phyloP scores from a whole-genome alignment of 192 early-diverging fungal genomes.

The Linnemannia zychae region DNA sequence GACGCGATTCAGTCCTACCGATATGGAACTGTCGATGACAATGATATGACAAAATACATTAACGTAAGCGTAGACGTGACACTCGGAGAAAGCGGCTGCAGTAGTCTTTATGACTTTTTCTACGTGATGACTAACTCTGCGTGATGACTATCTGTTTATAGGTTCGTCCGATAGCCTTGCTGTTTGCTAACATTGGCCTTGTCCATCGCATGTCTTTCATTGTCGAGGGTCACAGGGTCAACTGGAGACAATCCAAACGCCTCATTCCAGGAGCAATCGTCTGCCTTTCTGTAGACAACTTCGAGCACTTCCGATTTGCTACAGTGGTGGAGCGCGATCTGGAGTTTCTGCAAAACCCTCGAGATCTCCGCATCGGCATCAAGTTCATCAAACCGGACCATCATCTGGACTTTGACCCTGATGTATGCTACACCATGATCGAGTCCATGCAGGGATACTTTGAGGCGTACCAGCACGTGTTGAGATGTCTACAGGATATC shows the following conservation, averaged over 20 bases:
- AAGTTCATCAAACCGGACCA: conserved; percentile 34
- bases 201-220: conserved; percentile 65
- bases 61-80: conserved; percentile 18
- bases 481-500: conserved; percentile 60
- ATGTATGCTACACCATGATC: conserved; percentile 51
- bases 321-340: conserved; percentile 60
- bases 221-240: conserved; percentile 58
- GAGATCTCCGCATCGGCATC: conserved; percentile 56
- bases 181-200: conserved; percentile 56
- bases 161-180: conserved; percentile 60
- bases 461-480: conserved; percentile 66
- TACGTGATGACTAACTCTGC: background rate
- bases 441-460: conserved; percentile 59
- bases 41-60: conserved; percentile 39
- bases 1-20: conserved; percentile 57
- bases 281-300: conserved; percentile 64
- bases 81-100: background rate
- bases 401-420: conserved; percentile 35
- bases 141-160: conserved; percentile 12
- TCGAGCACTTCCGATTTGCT: conserved; percentile 62
- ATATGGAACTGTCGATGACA: conserved; percentile 25
- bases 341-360: conserved; percentile 30
- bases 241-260: conserved; percentile 65
- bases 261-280: conserved; percentile 68
- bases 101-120: background rate